Conservation (phyloP, 75 land plant species). For the Ceratopteris richardii region DNA sequence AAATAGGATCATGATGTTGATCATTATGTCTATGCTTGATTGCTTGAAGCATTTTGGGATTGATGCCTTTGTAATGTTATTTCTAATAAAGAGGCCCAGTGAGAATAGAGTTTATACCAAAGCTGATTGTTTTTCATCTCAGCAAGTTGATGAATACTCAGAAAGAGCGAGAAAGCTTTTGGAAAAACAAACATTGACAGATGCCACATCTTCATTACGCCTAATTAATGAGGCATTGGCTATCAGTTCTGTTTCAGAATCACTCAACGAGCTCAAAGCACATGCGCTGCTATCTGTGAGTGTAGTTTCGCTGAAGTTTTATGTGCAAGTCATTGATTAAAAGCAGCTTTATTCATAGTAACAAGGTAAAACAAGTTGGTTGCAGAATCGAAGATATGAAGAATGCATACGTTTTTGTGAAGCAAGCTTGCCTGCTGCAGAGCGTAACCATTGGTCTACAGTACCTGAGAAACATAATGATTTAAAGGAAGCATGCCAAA, state of each 20-base stretch:
- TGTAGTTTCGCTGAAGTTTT: background rate
- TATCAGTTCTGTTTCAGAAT: constrained; percentile 62
- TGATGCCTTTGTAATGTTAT: too few species aligned
- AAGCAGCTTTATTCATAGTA: background rate
- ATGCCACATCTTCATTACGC: constrained; percentile 42
- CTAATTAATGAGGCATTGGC: constrained; percentile 57
- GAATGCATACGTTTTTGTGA: constrained; percentile 58
- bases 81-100: too few species aligned
- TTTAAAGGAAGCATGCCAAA: too few species aligned
- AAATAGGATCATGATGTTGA: too few species aligned
- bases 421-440: constrained; percentile 32
- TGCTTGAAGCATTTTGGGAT: too few species aligned
- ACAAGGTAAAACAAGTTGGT: too few species aligned
- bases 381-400: constrained; percentile 51
- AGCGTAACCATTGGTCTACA: constrained; percentile 24
- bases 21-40: too few species aligned
- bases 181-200: constrained; percentile 19
- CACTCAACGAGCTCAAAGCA: constrained; percentile 66
- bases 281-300: constrained; percentile 52
- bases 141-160: constrained; percentile 51
- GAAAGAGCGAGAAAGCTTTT: constrained; percentile 36
- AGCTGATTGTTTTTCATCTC: constrained; percentile 16
- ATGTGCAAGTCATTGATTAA: background rate
- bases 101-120: too few species aligned
- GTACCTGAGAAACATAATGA: constrained; percentile 7